phyloP scores from a whole-genome alignment of 2,329 filamentous ascomycete species.

The Trichoderma endophyticum region DNA sequence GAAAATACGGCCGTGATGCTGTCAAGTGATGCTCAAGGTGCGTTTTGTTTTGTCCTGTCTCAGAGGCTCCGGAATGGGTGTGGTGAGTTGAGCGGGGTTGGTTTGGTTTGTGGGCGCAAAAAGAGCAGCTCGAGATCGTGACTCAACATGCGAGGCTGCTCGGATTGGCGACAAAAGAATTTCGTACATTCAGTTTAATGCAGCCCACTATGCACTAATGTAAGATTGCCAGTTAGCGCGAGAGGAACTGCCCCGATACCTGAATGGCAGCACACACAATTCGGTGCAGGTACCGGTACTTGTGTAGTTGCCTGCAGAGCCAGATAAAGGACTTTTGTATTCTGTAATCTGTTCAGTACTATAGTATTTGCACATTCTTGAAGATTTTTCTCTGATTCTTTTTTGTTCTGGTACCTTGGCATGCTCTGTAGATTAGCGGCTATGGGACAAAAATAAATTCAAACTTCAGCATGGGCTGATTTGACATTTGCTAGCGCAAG shows the following conservation, averaged over 20 bases:
- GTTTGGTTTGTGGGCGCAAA: slow-evolving; percentile 12
- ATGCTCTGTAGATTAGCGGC: not conserved
- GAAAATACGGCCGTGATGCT: not conserved
- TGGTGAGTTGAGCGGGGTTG: slow-evolving; percentile 16
- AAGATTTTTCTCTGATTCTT: not conserved
- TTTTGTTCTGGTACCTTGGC: not conserved
- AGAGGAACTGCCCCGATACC: slow-evolving; percentile 11
- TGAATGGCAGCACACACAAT: not conserved
- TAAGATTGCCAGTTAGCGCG: slow-evolving; percentile 9
- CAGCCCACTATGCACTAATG: slow-evolving; percentile 16
- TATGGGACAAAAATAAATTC: not conserved
- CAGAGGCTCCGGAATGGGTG: slow-evolving; percentile 11
- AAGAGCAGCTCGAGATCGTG: slow-evolving; percentile 15
- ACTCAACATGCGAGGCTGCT: slow-evolving; percentile 19
- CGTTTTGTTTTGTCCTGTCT: not conserved
- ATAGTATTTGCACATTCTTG: not conserved
- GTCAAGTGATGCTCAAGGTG: not conserved
- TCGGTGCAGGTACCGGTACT: not conserved
- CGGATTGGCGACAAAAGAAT: slow-evolving; percentile 8
- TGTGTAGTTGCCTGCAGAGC: not conserved
- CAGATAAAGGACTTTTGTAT: not conserved
- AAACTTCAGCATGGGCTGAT: not conserved
- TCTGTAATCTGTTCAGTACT: not conserved
- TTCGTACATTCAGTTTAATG: slow-evolving; percentile 10
- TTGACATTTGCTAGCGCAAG: not conserved